These are phyloP conservation scores for Trypanosoma platydactyli DNA, from an alignment of 208 protist species.

Conservation along the genomic window DNA sequence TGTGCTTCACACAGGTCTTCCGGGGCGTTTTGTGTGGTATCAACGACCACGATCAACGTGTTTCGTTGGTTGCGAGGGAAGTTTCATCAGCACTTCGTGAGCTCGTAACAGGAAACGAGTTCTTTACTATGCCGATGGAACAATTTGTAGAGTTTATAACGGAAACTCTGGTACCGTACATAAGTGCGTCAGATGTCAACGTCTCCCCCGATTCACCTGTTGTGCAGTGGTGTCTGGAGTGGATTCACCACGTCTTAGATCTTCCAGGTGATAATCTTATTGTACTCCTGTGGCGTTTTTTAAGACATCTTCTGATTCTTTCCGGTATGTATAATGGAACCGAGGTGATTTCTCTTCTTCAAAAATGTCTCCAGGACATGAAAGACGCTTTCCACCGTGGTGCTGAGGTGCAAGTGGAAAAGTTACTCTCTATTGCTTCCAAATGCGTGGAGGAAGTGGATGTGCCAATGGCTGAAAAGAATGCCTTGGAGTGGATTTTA, in stretches of 20 bases:
- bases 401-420: conserved; percentile 21
- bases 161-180: conserved; percentile 39
- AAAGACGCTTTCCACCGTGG: conserved; percentile 22
- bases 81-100: conserved; percentile 61
- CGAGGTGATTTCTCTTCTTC: conserved; percentile 14
- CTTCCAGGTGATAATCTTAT: conserved; percentile 49
- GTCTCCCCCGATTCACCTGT: conserved; percentile 19
- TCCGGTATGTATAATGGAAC: conserved; percentile 27
- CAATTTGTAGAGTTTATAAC: conserved; percentile 49
- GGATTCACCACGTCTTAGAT: conserved; percentile 56
- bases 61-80: conserved; percentile 54
- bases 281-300: conserved; percentile 38
- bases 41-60: conserved; percentile 57
- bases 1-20: conserved; percentile 60
- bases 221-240: conserved; percentile 55
- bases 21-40: conserved; percentile 47
- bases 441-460: conserved; percentile 28
- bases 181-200: conserved; percentile 4
- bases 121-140: conserved; percentile 33
- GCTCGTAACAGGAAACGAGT: conserved; percentile 39
- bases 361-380: conserved; percentile 29
- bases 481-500: conserved; percentile 29
- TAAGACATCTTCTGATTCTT: conserved; percentile 45
- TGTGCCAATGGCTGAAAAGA: conserved; percentile 12
- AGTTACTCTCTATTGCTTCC: conserved; percentile 24